Evolutionary conservation across 1,284 basidiomycete species (phyloP), one percentile per base, ranked within the genome.

Genomic region (Sanghuangporus baumii): DNA sequence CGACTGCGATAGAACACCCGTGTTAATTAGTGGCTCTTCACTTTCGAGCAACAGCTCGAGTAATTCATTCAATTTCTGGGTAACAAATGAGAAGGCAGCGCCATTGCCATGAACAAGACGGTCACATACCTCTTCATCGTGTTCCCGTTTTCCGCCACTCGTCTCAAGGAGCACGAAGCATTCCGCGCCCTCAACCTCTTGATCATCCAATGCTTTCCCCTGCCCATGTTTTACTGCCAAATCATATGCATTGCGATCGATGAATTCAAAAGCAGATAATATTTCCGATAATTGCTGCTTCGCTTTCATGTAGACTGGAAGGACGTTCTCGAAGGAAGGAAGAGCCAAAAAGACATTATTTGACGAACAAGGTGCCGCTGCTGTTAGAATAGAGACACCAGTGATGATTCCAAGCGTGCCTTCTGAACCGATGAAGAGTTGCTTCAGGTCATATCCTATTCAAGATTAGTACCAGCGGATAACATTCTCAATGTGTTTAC

Each of bases 381-480:
- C 93, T n/a, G 96, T 94, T 62, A 97, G 81, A 69, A 99, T 96
- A 7, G 95, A 96, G 26, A 98, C 91, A 47, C 87, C 97, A 4
- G 97, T 99, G 65, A 99, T 89, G 64, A 99, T 81, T 55, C 97
- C 96, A 37, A 99, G 87, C 0, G 95, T 96, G 59, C 97, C 97
- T 74, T 99, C 97, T 9, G 93, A 90, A 20, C 97, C 97, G 69
- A 99, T 98, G 75, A 99, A 99, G 6, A 99, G 84, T 74, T 99
- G 97, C 76, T 99, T 99, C 57, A 99, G 81, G 74, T 99, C 97
- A 72, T 98, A 96, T n/a, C 96, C 94, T 94, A 67, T 51, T 48
- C 16, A 16, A 37, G 9, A 5, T 56, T 4, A 58, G 3, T 14
- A 38, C 3, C 12, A 2, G 40, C 16, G 58, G 59, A 62, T 47